Evolutionary conservation across 2,329 filamentous ascomycete genomes (phyloP), one percentile per base, ranked within the genome.

Genomic region (Phialophora macrospora): DNA sequence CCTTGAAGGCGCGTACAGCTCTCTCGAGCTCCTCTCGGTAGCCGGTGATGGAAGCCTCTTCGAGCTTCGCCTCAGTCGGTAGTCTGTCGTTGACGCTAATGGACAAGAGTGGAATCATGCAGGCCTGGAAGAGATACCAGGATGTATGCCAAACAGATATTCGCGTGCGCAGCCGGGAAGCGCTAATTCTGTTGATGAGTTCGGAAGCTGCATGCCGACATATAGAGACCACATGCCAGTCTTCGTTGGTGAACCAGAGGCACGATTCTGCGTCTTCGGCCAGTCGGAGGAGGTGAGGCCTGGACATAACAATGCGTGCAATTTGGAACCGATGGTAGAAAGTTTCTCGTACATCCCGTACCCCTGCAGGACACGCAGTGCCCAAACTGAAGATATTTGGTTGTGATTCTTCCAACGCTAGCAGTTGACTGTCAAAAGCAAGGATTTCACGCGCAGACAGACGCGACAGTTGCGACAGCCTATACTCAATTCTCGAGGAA

Each of bases 141-240:
- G 59, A 52, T 14, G 59, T 34, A 24, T 61, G 59, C 59, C 59
- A 61, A 22, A 61, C 59, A 14, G 59, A 61, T 24, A 54, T 32
- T 46, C 59, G 54, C n/a, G 48, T 51, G 51, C 49, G 59, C n/a
- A 20, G 32, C 24, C 28, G 51, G 48, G 20, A 26, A 26, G 59
- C 30, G 32, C 30, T 26, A 24, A 61, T 54, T 20, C 17, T 12
- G 38, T 61, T 38, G 48, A 61, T 46, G 38, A 61, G 20, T 12
- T 54, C 51, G 4, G 44, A 49, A 7, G 59, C 59, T 3, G 59
- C 38, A 41, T 41, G 22, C 6, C 38, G 59, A 26, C 59, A 61
- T 30, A 61, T 44, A 2, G 59, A 61, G 20, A 61, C 59, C 12
- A 61, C 59, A 2, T 24, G 46, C 59, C 59, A 61, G 51, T 61